Evolutionary conservation across 805 yeast genomes (phyloP), one percentile per base, ranked within the genome.

Genomic region (Blastobotrys muscicola): DNA sequence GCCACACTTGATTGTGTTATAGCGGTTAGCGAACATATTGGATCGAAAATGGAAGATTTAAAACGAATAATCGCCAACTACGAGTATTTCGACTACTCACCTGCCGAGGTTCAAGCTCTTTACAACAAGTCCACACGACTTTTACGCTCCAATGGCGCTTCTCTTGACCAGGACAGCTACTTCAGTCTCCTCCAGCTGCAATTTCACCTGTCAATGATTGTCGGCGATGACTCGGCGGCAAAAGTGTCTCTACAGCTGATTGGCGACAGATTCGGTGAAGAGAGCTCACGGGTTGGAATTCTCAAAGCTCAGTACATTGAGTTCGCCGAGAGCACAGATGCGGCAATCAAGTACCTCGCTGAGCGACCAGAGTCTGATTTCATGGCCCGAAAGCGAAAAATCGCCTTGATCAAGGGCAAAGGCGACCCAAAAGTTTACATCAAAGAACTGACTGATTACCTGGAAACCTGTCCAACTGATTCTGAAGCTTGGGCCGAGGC

Each of bases 401-500:
- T 58, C 38, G 59, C 55, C 6, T 38, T 58, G 3, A 38, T 59
- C 11, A 58, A 59, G 43, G 47, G 53, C 26, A 47, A 46, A 8
- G 59, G 56, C 3, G 50, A 56, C 41, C 39, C 46, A 13, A 66
- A 61, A 42, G 64, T 61, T n/a, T 84, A 76, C 58, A 70, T 85
- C 37, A 65, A 68, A 31, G 72, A 71, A 42, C 67, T 89, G 51
- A 65, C 67, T 8, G 71, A 67, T 31, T 75, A 71, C 50, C 61
- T 85, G 42, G 80, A 78, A 43, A 63, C 71, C 41, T 77, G 74
- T 52, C 95, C 97, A 1, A 59, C 80, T 14, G 97, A 92, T 60
- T 66, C 75, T 2, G 78, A 82, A 49, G 66, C 82, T 2, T 86
- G 94, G 95, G 70, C 78, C 39, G 94, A 85, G 60, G 67, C 87